Percentiles rank a stretch among this genome's conserved stretches.
These are phyloP conservation scores for Gynochthodes officinalis DNA, from an alignment of 257 asterid species.

Conservation along the genomic window DNA sequence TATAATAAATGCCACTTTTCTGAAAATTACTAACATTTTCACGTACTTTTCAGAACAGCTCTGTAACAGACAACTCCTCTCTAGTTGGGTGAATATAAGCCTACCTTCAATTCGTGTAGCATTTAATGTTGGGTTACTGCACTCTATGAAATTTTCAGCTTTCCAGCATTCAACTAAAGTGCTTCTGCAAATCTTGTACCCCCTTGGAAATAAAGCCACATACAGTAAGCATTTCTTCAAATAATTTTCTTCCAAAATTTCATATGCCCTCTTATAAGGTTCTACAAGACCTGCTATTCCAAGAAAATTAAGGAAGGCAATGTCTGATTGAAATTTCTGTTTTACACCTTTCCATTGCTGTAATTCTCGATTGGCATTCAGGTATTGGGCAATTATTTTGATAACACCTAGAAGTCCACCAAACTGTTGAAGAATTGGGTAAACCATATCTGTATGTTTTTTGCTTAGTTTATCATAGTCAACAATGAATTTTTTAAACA, in stretches of 20 bases:
- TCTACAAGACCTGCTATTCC: background rate
- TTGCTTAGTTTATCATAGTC: background rate
- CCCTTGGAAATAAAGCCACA: background rate
- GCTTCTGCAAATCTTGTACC: background rate
- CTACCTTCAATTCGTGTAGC: background rate
- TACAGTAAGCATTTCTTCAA: background rate
- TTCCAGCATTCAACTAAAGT: background rate
- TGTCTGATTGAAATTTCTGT: background rate
- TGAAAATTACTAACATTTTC: background rate
- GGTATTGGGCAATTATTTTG: background rate
- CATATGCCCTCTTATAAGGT: background rate
- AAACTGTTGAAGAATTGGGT: no score
- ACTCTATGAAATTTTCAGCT: background rate
- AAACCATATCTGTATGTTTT: background rate
- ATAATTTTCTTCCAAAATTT: background rate
- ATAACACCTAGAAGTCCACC: background rate
- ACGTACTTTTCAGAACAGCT: background rate
- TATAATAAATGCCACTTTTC: background rate
- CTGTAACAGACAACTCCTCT: background rate
- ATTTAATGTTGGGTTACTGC: background rate
- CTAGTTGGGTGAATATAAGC: background rate
- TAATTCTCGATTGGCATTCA: background rate
- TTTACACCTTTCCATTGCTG: background rate
- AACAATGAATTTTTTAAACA: background rate
- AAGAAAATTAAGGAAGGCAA: background rate